Evolutionary conservation across 768 basidiomycete genomes (phyloP), one percentile per base, ranked within the genome.

Genomic region (Mycena leptocephala): DNA sequence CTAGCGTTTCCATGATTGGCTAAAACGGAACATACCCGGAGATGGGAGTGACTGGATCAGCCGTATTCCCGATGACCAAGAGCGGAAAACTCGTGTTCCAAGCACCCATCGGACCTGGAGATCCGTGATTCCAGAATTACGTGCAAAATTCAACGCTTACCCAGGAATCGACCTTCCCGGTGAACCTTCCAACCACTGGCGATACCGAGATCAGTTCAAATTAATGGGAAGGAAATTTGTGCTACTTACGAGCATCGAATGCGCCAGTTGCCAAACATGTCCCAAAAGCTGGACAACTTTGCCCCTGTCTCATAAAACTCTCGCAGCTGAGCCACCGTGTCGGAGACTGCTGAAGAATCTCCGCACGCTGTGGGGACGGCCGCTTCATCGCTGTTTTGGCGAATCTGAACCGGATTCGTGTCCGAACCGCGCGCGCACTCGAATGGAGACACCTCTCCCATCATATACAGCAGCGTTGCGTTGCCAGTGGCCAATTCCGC

Each of bases 401-500:
- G 32, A 39, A 55, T 53, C 26, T 46, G 46, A 32, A 41, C 53
- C 16, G 37, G 37, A 24, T 70, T 61, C n/a, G 73, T 48, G 39
- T 79, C 9, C 39, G 62, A 56, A 18, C 28, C 80, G 63, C 83
- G 85, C 11, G 83, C 71, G 70, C 86, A 87, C 37, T 84, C 68
- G 75, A 84, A 85, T 0, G 80, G 77, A 22, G 78, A 78, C 1
- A 61, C 32, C 30, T 70, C 72, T 7, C 74, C 33, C 9, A 79
- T 46, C 9, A 72, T 46, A 59, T 83, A 86, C 18, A 87, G 53
- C 2, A 72, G 51, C 5, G 68, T 74, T 5, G 81, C 85, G 70
- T 86, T 78, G 1, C 86, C 86, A 13, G 64, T 80, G 5, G 84
- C 82, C 35, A 89, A 79, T 5, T 82, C 83, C 4, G 86, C 82